Percentiles rank a stretch among this genome's conserved stretches.
These are phyloP conservation scores for Ascoidea rubescens DNA, from an alignment of 805 yeast species.

Conservation along the genomic window DNA sequence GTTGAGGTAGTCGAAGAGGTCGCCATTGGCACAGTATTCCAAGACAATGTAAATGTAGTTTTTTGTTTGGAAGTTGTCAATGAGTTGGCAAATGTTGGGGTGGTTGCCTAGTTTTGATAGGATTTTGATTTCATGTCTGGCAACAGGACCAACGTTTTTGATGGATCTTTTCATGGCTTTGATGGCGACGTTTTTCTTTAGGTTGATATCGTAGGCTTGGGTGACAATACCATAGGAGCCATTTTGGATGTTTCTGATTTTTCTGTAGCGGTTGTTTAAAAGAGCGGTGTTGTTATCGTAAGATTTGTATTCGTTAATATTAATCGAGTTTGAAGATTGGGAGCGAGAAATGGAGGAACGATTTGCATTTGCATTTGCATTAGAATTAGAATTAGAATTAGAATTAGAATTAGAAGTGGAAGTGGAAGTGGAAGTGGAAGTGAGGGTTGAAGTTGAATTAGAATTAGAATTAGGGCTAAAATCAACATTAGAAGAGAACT, in stretches of 20 bases:
- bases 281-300: conserved; percentile 24
- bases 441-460: not conserved
- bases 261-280: conserved; percentile 27
- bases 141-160: conserved; percentile 27
- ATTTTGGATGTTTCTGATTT: conserved; percentile 30
- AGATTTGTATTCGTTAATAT: conserved; percentile 23
- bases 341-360: no score
- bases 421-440: not conserved
- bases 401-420: not conserved
- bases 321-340: no score
- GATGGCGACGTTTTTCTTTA: conserved; percentile 30
- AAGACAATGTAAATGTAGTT: conserved; percentile 40
- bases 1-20: conserved; percentile 41
- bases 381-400: not conserved
- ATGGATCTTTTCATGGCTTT: conserved; percentile 35
- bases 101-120: conserved; percentile 21
- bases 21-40: conserved; percentile 57
- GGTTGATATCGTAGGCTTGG: conserved; percentile 28
- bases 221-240: conserved; percentile 55
- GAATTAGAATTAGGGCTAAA: not conserved
- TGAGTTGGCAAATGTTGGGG: conserved; percentile 41
- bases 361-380: no score
- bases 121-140: conserved; percentile 38
- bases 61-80: conserved; percentile 42
- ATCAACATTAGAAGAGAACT: not conserved